Percentiles rank a stretch among this genome's conserved stretches.
Conservation (phyloP, 1,139 yeast species). For the Suhomyces coccinellae region DNA sequence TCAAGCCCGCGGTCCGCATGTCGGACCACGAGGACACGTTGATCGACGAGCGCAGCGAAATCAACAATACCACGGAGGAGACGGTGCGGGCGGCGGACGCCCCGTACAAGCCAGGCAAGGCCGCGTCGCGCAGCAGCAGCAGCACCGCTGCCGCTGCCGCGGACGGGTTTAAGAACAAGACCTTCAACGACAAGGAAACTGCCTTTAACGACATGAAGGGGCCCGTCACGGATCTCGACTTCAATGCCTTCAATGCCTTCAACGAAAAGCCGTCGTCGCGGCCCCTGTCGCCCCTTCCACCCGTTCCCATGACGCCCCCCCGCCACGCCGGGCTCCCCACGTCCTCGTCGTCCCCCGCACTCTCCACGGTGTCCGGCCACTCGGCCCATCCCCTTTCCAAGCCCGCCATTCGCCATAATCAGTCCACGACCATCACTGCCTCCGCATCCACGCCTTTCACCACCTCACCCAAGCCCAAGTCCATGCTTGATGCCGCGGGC, state of each 20-base stretch:
- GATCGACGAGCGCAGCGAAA: conserved; percentile 18
- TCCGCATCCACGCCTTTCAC: not conserved
- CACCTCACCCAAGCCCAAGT: conserved; percentile 4
- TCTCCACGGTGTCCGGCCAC: conserved; percentile 7
- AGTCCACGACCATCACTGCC: not conserved
- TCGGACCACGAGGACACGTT: conserved; percentile 30
- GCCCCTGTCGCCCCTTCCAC: not conserved
- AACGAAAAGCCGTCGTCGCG: too few species aligned
- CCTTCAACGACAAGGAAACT: too few species aligned
- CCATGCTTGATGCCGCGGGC: conserved; percentile 7
- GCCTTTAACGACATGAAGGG: too few species aligned
- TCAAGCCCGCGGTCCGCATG: conserved; percentile 1
- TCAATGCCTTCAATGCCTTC: too few species aligned
- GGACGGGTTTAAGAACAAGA: too few species aligned
- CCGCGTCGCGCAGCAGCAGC: too few species aligned
- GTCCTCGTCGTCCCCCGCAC: conserved; percentile 15
- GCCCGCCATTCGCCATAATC: conserved; percentile 10
- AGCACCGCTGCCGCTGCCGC: too few species aligned
- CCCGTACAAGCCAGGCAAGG: too few species aligned
- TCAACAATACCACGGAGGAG: conserved; percentile 7
- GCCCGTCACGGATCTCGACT: too few species aligned
- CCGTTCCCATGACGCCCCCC: conserved; percentile 7
- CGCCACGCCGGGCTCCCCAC: conserved; percentile 4
- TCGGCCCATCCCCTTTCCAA: conserved; percentile 11
- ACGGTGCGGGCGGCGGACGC: conserved; percentile 2